Evolutionary conservation across 352 stramenopile genomes (phyloP), one percentile per base, ranked within the genome.

Genomic region (Hyphochytrium catenoides): DNA sequence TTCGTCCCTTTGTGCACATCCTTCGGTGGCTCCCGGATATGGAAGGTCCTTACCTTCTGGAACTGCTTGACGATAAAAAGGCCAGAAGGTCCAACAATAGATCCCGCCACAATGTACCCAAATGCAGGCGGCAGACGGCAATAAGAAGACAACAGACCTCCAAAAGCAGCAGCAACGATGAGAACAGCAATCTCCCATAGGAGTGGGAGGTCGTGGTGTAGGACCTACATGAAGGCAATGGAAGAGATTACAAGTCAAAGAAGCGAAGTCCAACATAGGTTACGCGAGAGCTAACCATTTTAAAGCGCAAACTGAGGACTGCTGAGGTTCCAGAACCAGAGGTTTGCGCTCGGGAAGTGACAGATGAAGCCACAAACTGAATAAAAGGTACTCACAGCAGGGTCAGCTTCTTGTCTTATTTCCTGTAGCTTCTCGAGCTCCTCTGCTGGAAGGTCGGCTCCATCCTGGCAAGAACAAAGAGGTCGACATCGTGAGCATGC

Each of bases 51-150:
- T n/a, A n/a, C n/a, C n/a, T n/a, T 68, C 35, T 82, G 78, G 46
- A 87, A 83, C 19, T 87, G 53, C 23, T 62, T 55, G 17, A 91
- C 73, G 12, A 86, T 38, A 3, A 63, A 68, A 9, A 87, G 47
- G 28, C 77, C 84, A 17, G 70, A 87, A 11, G 77, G 78, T 14
- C 78, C 78, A 3, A 92, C 71, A 1, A 91, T 47, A 20, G 79
- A 74, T 18, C 78, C 78, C 22, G 73, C 77, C 0, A 90, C 56
- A 12, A 93, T 53, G 55, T 89, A 92, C 0, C 78, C 78, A 12
- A 87, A 61, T 36, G 84, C 70, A n/a, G 74, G 69, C 11, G 78
- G 77, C 12, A 85, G 70, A 25, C 75, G 73, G 26, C 87, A 69
- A 41, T 73, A 78, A 15, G 74, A 75, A 0, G 70, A 65, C 14